Evolutionary conservation across 495 filamentous ascomycete species (phyloP).

Genomic region (Aspergillus haitiensis): DNA sequence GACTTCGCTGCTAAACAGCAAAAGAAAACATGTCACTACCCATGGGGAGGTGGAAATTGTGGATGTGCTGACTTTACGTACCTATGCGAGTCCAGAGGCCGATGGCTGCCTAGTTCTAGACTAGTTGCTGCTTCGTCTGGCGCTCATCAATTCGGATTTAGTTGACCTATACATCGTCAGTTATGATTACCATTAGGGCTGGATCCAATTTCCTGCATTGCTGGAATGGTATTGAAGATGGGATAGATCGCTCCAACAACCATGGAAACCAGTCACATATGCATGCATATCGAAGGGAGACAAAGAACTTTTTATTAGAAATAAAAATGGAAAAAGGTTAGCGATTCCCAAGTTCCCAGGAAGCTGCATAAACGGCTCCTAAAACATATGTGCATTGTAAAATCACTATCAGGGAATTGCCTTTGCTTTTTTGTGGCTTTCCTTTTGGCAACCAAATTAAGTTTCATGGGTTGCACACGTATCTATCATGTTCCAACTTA

Average conservation of each 20-base stretch:
- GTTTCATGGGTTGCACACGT: conserved; percentile 19
- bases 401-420: neutral
- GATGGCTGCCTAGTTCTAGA: conserved; percentile 7
- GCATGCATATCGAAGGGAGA: conserved; percentile 3
- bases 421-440: conserved; percentile 16
- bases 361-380: conserved; percentile 25
- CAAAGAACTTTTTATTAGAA: neutral
- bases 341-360: conserved; percentile 16
- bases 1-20: neutral
- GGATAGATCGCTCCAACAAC: conserved; percentile 14
- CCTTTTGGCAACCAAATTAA: conserved; percentile 11
- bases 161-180: conserved; percentile 19
- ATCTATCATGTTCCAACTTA: conserved; percentile 17
- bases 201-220: neutral
- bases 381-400: conserved; percentile 7
- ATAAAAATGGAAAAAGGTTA: neutral
- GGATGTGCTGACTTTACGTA: neutral
- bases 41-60: conserved; percentile 4
- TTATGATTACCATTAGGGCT: conserved; percentile 3
- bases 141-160: conserved; percentile 5
- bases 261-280: conserved; percentile 26
- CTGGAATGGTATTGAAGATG: conserved; percentile 7
- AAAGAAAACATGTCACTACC: conserved; percentile 3
- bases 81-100: conserved; percentile 1
- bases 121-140: conserved; percentile 2